Evolutionary conservation across 2,329 filamentous ascomycete genomes (phyloP), one percentile per base, ranked within the genome.

Genomic region (Calonectria montana): DNA sequence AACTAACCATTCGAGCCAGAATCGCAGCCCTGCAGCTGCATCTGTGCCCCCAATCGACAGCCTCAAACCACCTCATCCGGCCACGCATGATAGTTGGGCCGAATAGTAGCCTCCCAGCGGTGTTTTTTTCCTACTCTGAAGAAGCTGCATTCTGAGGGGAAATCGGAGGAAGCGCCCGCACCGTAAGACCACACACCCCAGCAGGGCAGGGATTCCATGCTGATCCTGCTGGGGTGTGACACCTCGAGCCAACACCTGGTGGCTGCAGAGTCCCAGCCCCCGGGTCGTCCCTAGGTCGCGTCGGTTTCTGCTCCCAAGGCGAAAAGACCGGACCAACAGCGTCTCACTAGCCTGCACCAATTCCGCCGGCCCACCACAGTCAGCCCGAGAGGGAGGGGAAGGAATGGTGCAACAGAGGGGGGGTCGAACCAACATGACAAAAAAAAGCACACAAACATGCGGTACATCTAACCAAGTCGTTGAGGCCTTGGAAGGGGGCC

Each of bases 181-280:
- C 31, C 16, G 23, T 48, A 41, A n/a, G 67, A 37, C 47, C 43
- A 63, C 74, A 39, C 48, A 55, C 70, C 53, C 63, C 47, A 50
- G 39, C n/a, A 39, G 18, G 18, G 41, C 71, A 75, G 69, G 73
- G 73, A 70, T 75, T 62, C n/a, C 25, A 67, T 67, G 69, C 74
- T 77, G 70, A 74, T 77, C 73, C 55, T 72, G 48, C 76, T 69
- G 48, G 68, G 71, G 61, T 71, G 55, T 57, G 65, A 48, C 48
- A 64, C 57, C 27, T 69, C 61, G 74, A 78, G 74, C 75, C 74
- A 72, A 74, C 69, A 71, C 39, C 70, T 67, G 53, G 68, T 75
- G 67, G 74, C 73, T 76, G 73, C 74, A 76, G 69, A 68, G 72
- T 75, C 71, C 74, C 67, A 77, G 63, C 73, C 76, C 75, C 77